phyloP scores from a whole-genome alignment of 2,329 filamentous ascomycete genomes.

The Sporothrix phasma region DNA sequence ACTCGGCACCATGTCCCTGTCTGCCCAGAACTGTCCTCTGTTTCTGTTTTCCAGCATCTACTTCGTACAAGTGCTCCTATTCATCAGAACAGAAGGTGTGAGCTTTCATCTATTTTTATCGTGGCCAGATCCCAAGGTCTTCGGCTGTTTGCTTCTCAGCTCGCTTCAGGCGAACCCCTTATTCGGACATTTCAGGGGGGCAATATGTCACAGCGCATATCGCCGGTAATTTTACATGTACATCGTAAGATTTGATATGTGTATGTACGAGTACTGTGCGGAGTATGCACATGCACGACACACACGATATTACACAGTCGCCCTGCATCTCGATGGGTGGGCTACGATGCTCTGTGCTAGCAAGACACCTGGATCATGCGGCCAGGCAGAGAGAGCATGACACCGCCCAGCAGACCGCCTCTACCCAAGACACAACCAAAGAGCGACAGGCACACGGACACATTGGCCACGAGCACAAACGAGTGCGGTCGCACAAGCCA shows the following conservation, averaged over 20 bases:
- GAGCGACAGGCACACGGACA: background rate
- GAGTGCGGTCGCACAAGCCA: background rate
- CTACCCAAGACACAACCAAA: background rate
- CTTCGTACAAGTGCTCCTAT: too few relatives aligned
- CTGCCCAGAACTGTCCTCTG: background rate
- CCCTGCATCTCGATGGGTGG: background rate
- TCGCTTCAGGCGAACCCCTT: background rate
- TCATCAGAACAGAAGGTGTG: too few relatives aligned
- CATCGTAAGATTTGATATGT: too few relatives aligned
- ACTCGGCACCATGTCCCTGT: background rate
- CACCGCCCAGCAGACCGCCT: background rate
- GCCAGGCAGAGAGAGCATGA: background rate
- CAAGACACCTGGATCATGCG: background rate
- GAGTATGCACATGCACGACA: background rate
- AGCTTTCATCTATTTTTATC: background rate
- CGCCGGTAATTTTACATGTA: too few relatives aligned
- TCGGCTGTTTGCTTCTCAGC: background rate
- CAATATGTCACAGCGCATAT: too few relatives aligned
- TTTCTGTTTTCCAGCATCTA: slow-evolving; percentile 1
- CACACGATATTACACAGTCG: background rate
- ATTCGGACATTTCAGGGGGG: background rate
- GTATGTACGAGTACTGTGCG: too few relatives aligned
- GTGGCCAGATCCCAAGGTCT: background rate
- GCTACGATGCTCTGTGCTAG: background rate
- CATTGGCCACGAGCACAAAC: background rate